Percentiles rank a stretch among this genome's conserved stretches.
Evolutionary conservation across 139 green algal genomes (phyloP).

Genomic region (Closterium sp.): DNA sequence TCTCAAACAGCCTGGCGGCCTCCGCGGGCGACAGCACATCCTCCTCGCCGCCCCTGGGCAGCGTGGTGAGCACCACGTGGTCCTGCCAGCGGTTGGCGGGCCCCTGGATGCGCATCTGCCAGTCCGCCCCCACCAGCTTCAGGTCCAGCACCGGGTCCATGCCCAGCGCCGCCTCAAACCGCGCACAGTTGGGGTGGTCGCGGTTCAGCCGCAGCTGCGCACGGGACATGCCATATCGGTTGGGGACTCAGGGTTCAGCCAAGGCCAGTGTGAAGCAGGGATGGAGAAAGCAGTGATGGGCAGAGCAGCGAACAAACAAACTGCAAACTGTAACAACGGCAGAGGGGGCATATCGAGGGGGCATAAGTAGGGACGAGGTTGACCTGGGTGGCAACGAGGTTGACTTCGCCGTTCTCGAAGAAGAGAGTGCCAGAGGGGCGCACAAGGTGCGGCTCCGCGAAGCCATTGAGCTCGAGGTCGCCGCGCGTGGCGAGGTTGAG

Average conservation of each 20-base stretch:
- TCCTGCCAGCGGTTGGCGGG: constrained; percentile 70
- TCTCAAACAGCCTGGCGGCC: constrained; percentile 88
- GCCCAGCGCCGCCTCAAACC: constrained; percentile 71
- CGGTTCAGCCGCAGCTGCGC: constrained; percentile 66
- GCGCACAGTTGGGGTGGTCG: constrained; percentile 80
- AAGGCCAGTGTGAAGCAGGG: neutral
- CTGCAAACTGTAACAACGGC: neutral
- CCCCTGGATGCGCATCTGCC: constrained; percentile 62
- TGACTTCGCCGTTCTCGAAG: constrained; percentile 83
- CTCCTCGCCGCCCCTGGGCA: neutral
- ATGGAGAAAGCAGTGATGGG: no score
- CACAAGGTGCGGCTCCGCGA: constrained; percentile 59
- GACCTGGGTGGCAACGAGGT: constrained; percentile 93
- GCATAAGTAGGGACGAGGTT: neutral
- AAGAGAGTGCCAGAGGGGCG: constrained; percentile 59
- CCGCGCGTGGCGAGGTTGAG: constrained; percentile 55
- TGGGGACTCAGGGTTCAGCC: no score
- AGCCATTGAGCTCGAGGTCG: constrained; percentile 68
- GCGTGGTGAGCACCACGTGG: constrained; percentile 7
- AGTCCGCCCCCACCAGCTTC: constrained; percentile 67
- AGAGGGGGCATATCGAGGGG: neutral
- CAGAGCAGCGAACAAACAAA: neutral
- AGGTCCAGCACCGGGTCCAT: constrained; percentile 78
- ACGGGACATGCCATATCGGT: neutral
- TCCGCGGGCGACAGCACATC: constrained; percentile 48